phyloP scores from a whole-genome alignment of 805 yeast genomes.

The Ogataea populi-albae region DNA sequence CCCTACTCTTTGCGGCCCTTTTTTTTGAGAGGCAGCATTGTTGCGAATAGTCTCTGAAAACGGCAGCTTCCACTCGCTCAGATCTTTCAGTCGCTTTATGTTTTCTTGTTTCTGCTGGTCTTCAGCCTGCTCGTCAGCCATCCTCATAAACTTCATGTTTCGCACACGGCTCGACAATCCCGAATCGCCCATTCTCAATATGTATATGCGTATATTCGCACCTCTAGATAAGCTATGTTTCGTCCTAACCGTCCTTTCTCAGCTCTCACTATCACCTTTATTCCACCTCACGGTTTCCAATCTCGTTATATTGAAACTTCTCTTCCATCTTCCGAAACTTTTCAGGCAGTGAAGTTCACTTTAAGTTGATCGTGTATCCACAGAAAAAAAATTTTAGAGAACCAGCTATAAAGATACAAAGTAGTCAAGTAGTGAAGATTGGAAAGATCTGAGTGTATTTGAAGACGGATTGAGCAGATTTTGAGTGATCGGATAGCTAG shows the following conservation, averaged over 20 bases:
- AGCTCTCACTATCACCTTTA: too few relatives aligned
- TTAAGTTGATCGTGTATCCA: conserved; percentile 7
- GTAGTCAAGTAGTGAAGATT: too few relatives aligned
- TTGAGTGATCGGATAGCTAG: too few relatives aligned
- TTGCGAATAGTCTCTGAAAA: conserved; percentile 27
- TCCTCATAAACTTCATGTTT: conserved; percentile 77
- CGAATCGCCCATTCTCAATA: conserved; percentile 1
- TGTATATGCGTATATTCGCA: too few relatives aligned
- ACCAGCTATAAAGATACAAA: neutral
- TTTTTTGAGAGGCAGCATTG: conserved; percentile 16
- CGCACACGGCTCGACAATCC: conserved; percentile 64
- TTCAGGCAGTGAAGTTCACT: neutral
- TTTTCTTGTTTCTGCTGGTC: conserved; percentile 33
- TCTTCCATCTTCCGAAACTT: neutral
- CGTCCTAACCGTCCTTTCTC: too few relatives aligned
- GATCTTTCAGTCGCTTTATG: conserved; percentile 37
- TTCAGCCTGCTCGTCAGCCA: conserved; percentile 38
- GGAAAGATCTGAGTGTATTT: too few relatives aligned
- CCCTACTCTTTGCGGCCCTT: conserved; percentile 26
- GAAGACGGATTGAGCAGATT: too few relatives aligned
- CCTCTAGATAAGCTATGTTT: too few relatives aligned
- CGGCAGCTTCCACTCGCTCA: conserved; percentile 52
- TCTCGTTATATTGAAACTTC: neutral
- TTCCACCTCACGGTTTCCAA: neutral
- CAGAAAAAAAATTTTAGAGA: conserved; percentile 7